These are phyloP conservation scores for Trametes sanguinea DNA, from an alignment of 768 basidiomycete genomes.

Conservation along the genomic window DNA sequence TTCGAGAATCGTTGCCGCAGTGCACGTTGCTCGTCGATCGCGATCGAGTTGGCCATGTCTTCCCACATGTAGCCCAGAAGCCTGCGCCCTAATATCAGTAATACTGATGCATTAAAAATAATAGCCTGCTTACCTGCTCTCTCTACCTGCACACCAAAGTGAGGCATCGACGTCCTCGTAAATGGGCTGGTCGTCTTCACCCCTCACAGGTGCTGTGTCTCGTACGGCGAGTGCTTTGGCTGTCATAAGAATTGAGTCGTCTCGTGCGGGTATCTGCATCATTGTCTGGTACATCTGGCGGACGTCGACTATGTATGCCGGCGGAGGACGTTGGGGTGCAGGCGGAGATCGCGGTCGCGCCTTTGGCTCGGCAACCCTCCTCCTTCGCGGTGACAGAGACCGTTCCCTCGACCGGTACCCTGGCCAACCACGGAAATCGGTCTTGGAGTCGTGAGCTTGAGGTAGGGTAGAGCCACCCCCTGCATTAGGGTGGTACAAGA, in stretches of 20 bases:
- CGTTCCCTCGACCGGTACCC: neutral
- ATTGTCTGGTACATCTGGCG: slow-evolving; percentile 21
- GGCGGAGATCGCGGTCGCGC: slow-evolving; percentile 12
- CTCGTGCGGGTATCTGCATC: slow-evolving; percentile 5
- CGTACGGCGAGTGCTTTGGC: slow-evolving; percentile 19
- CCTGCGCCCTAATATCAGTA: slow-evolving; percentile 4
- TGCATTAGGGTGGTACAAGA: slow-evolving; percentile 27
- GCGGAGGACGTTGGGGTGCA: neutral
- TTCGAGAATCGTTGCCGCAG: slow-evolving; percentile 8
- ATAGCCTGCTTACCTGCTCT: slow-evolving; percentile 26
- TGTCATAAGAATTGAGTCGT: slow-evolving; percentile 8
- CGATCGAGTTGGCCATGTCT: slow-evolving; percentile 23
- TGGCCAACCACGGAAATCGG: neutral
- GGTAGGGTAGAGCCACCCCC: neutral
- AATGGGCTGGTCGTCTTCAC: neutral
- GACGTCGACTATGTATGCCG: slow-evolving; percentile 30
- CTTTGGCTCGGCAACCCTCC: neutral
- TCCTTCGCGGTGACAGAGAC: slow-evolving; percentile 13
- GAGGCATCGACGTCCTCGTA: slow-evolving; percentile 12
- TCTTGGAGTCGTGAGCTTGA: neutral
- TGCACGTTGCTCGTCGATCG: slow-evolving; percentile 30
- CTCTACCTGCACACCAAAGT: slow-evolving; percentile 31
- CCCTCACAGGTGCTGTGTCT: slow-evolving; percentile 8
- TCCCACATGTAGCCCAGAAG: slow-evolving; percentile 28
- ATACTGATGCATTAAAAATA: neutral